Evolutionary conservation across 345 rosid species (phyloP).

Genomic region (Syzygium aqueum): DNA sequence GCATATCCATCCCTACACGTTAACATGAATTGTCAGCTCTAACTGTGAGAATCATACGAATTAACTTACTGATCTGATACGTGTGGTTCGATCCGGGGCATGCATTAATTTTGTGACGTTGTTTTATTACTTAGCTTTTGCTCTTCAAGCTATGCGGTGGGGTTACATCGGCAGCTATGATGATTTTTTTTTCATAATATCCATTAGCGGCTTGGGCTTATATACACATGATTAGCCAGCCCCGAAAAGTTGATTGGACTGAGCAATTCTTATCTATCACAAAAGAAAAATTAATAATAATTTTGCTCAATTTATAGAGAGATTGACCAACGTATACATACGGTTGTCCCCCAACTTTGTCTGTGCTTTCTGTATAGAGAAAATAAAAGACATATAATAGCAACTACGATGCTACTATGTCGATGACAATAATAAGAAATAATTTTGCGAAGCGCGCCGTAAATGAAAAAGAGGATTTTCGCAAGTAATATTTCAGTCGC

Average conservation of each 20-base stretch:
- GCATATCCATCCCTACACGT: background rate
- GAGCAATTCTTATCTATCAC: background rate
- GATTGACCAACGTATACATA: background rate
- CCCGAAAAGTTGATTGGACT: background rate
- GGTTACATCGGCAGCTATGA: background rate
- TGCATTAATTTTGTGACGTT: background rate
- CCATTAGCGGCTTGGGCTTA: background rate
- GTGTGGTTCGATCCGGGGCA: background rate
- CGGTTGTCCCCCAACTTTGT: background rate
- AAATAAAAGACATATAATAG: background rate
- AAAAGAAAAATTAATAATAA: background rate
- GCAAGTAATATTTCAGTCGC: fast-evolving
- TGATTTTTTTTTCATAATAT: background rate
- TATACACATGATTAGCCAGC: background rate
- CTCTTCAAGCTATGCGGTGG: background rate
- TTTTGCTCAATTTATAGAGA: background rate
- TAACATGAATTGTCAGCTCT: background rate
- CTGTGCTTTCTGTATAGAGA: background rate
- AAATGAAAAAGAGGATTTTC: background rate
- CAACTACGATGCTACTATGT: background rate
- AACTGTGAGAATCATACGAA: background rate
- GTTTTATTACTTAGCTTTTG: background rate
- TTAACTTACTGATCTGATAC: background rate
- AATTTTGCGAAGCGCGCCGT: background rate
- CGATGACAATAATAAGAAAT: background rate